phyloP scores from a whole-genome alignment of 2,329 filamentous ascomycete genomes.

The Arthroderma uncinatum region DNA sequence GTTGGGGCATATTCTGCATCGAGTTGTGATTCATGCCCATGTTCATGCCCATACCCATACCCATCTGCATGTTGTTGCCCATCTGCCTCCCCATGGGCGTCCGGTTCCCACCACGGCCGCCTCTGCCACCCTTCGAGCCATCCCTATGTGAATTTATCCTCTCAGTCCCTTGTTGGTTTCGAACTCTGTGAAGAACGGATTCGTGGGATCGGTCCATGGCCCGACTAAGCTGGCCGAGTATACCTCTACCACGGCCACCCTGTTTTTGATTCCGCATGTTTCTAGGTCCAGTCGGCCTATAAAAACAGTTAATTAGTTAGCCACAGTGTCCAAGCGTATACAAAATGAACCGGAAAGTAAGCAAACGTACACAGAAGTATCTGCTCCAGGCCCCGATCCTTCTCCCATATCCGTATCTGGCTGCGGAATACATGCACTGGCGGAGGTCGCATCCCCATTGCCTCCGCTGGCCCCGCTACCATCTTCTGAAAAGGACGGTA shows the following conservation, averaged over 20 bases:
- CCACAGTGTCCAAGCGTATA: conserved; percentile 8
- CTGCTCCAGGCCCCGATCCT: conserved; percentile 15
- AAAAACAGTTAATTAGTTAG: conserved; percentile 29
- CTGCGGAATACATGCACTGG: not conserved
- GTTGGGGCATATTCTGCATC: conserved; percentile 31
- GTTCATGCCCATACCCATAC: conserved; percentile 32
- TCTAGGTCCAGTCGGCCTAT: conserved; percentile 83
- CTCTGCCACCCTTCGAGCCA: conserved; percentile 60
- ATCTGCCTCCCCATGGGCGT: conserved; percentile 34
- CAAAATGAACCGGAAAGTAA: not conserved
- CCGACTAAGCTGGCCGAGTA: conserved; percentile 76
- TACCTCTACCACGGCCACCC: conserved; percentile 55
- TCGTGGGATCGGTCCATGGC: conserved; percentile 69
- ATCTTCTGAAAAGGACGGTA: conserved; percentile 27
- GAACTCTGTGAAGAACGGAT: conserved; percentile 67
- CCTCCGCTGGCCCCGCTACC: conserved; percentile 20
- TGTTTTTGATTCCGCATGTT: conserved; percentile 73
- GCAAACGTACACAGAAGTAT: conserved; percentile 29
- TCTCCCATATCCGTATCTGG: conserved; percentile 67
- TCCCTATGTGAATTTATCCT: conserved; percentile 73
- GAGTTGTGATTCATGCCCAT: conserved; percentile 19
- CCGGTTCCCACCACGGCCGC: conserved; percentile 36
- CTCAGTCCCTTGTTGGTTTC: conserved; percentile 58
- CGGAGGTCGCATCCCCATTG: conserved; percentile 7
- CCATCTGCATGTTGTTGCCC: conserved; percentile 27